Evolutionary conservation across 148 eudicot species (phyloP), one percentile per base, ranked within the genome.

Genomic region (Pharnaceum exiguum): DNA sequence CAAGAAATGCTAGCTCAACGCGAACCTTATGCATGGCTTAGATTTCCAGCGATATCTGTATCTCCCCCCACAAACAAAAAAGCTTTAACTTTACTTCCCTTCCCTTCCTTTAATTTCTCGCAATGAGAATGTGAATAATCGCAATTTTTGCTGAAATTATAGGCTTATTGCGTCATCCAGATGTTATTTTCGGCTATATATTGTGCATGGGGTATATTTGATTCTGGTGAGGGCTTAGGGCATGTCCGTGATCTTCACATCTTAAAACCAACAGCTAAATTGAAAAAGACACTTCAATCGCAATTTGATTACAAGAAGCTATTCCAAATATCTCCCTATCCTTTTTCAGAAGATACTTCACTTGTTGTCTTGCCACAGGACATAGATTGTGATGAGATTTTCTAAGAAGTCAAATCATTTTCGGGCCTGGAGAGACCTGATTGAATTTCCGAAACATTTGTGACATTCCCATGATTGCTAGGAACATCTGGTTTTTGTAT

Each of bases 281-380:
- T 59, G 71, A 67, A 0, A 50, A 51, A 0, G 59, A 67, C 65
- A 31, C 13, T 51, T 59, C 57, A 50, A 11, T 42, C 35, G n/a
- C 33, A 10, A 29, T 40, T 67, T 51, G 8, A 38, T 37, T 7
- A 19, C 9, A 17, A 3, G 27, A 51, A 33, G 29, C 13, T 7
- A 10, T 50, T 23, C 35, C 26, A 50, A 50, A 67, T 59, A 58
- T 67, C 59, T 51, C 26, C 52, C 59, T 19, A 40, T 58, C 65
- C 27, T 16, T 58, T 38, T 68, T 44, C 18, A 19, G 26, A 26
- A 68, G 65, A 59, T 59, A 35, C 55, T 43, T 59, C 31, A 24
- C 43, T 59, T 67, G 59, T 67, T 51, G n/a, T 67, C 46, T 17
- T 49, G 64, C 71, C 40, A 50, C 8, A 58, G 7, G 65, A 51